A percentile compares a stretch with the other conserved stretches of the same genome.
phyloP scores from a whole-genome alignment of 768 basidiomycete species.

The Boletus barrowsii region DNA sequence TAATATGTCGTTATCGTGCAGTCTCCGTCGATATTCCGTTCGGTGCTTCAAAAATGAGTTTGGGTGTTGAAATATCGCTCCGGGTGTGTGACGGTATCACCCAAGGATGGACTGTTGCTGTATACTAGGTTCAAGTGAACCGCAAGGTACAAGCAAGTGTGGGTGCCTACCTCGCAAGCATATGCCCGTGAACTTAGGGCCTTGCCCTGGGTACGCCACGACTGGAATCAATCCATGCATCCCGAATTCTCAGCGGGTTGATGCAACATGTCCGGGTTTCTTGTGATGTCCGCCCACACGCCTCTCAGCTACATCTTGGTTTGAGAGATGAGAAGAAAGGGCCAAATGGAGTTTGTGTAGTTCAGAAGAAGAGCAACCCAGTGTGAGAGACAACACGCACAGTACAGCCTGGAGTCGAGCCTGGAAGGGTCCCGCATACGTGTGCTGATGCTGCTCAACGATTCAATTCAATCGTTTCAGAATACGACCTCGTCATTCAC shows the following conservation, averaged over 20 bases:
- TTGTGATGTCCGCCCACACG: conserved; percentile 48
- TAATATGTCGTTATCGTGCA: neutral
- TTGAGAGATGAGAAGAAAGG: conserved; percentile 31
- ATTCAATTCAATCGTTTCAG: neutral
- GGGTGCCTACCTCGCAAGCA: neutral
- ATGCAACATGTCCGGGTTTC: conserved; percentile 37
- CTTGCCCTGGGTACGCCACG: neutral
- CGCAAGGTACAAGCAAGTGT: neutral
- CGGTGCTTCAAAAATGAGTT: neutral
- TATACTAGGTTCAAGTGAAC: neutral
- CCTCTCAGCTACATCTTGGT: conserved; percentile 70
- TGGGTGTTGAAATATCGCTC: neutral
- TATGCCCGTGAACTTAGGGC: neutral
- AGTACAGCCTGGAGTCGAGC: neutral
- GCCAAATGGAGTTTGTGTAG: conserved; percentile 19
- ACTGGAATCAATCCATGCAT: neutral
- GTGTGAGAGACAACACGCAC: conserved; percentile 57
- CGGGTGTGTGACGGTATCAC: neutral
- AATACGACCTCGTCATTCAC: neutral
- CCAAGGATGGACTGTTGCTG: neutral
- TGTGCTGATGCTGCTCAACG: conserved; percentile 3
- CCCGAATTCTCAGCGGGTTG: conserved; percentile 43
- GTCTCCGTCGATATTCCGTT: neutral
- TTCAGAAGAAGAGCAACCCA: conserved; percentile 9
- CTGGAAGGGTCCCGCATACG: conserved; percentile 3